Percentiles rank a stretch among this genome's conserved stretches.
phyloP scores from a whole-genome alignment of 768 basidiomycete genomes.

The Panaeolus papilionaceus region DNA sequence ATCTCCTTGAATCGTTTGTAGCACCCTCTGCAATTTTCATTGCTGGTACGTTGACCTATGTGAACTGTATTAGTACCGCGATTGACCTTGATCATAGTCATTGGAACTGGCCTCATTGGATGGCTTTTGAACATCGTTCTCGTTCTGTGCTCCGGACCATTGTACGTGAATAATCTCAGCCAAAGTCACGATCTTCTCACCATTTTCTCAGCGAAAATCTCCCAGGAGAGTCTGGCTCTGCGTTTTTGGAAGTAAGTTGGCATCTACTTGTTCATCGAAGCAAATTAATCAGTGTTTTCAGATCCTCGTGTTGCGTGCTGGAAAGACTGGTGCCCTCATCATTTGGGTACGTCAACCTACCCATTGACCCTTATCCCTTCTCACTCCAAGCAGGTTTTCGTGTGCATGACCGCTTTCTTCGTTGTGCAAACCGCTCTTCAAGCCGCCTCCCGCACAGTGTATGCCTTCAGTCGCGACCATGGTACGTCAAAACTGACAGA shows the following conservation, averaged over 20 bases:
- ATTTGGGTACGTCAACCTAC: slow-evolving; percentile 64
- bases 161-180: slow-evolving; percentile 41
- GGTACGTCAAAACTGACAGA: slow-evolving; percentile 42
- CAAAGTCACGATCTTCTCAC: not conserved
- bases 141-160: slow-evolving; percentile 81
- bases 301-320: slow-evolving; percentile 81
- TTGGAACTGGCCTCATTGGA: slow-evolving; percentile 79
- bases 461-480: slow-evolving; percentile 84
- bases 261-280: not conserved
- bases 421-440: slow-evolving; percentile 84
- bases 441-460: slow-evolving; percentile 81
- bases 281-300: slow-evolving; percentile 31
- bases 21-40: slow-evolving; percentile 69
- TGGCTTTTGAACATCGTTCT: slow-evolving; percentile 90
- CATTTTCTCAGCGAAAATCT: slow-evolving; percentile 55
- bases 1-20: slow-evolving; percentile 25
- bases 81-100: slow-evolving; percentile 44
- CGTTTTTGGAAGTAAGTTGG: slow-evolving; percentile 66
- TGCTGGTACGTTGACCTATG: slow-evolving; percentile 43
- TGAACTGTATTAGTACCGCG: not conserved
- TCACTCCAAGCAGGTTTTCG: slow-evolving; percentile 54
- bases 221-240: slow-evolving; percentile 72
- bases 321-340: slow-evolving; percentile 74
- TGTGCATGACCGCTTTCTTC: slow-evolving; percentile 88
- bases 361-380: not conserved